phyloP scores from a whole-genome alignment of 176 grass and related monocot genomes.

The Musa schizocarpa region DNA sequence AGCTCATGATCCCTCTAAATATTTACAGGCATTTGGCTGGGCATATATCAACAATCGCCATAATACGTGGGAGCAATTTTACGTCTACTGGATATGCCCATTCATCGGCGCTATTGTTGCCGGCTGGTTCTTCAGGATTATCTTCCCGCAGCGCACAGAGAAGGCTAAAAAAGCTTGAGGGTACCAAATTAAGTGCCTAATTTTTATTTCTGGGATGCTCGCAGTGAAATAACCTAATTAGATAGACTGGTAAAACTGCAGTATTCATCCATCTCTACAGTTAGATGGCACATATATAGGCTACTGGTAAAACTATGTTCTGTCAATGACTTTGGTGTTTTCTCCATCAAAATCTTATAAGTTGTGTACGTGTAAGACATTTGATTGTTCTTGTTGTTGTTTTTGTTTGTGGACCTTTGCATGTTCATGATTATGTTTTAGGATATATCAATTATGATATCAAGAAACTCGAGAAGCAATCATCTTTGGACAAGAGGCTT shows the following conservation, averaged over 20 bases:
- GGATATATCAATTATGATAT: too few species aligned
- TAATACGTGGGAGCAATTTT: slow-evolving; percentile 93
- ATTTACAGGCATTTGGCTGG: slow-evolving; percentile 83
- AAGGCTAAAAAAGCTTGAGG: slow-evolving; percentile 58
- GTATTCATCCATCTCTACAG: background rate
- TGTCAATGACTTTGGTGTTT: background rate
- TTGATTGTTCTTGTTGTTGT: too few species aligned
- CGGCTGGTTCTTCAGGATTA: slow-evolving; percentile 53
- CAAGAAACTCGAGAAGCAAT: too few species aligned
- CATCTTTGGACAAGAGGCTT: too few species aligned
- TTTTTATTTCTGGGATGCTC: background rate
- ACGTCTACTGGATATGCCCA: slow-evolving; percentile 99
- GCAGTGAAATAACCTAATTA: background rate
- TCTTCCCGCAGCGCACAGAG: slow-evolving; percentile 31
- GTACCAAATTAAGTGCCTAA: background rate
- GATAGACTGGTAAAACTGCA: background rate
- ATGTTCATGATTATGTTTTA: too few species aligned
- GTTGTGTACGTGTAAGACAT: too few species aligned
- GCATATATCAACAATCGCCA: slow-evolving; percentile 76
- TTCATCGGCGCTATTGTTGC: slow-evolving; percentile 74
- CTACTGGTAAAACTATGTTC: too few species aligned
- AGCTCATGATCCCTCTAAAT: background rate
- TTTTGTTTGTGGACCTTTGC: background rate
- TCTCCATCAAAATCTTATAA: background rate
- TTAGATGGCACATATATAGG: background rate